Base-by-base conservation (phyloP, 768 basidiomycete genomes). In the Suillus brevipes region DNA sequence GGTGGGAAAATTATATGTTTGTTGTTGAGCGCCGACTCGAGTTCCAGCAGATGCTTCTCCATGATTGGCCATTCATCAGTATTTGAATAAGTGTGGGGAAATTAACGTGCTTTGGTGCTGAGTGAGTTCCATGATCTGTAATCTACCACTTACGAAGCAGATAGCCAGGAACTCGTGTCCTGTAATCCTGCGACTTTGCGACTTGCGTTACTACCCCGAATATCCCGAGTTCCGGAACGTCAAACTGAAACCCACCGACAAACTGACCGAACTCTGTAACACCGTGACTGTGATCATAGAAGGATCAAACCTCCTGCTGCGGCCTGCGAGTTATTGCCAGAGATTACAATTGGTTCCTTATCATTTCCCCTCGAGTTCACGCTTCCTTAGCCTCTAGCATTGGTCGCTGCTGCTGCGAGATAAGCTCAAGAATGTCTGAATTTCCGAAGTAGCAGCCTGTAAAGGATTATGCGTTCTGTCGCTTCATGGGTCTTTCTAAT, bases 401-500 rank as follows among this genome's bases (percentile, higher is more conserved):
- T 52, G n/a, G 12, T 49, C 23, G 23, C 5, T 49, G 47, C 14
- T 57, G 34, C 52, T 38, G 47, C 38, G 50, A 43, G 42, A 75
- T 76, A 66, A 78, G 42, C 63, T 72, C 42, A 73, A 28, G 52
- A 40, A 31, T 63, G 58, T 40, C n/a, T 4, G 36, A 38, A 5
- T 68, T 37, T 42, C 63, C 62, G 20, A 66, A 66, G 50, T 25
- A 53, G 36, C 66, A 71, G 67, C 61, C 76, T 70, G 45, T 77
- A 67, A 60, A 64, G 60, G 77, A 75, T 52, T 73, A 76, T 50
- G 70, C 79, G 10, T 74, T 79, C 28, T 78, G 77, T 66, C 73
- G 74, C 13, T 73, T 80, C 59, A 70, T 78, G 18, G 74, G 77
- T 23, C 66, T 68, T 38, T 67, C 77, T 18, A 81, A 79, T 50